These are phyloP conservation scores for Picochlorum sp. DNA, from an alignment of 139 green algal genomes.

Conservation along the genomic window DNA sequence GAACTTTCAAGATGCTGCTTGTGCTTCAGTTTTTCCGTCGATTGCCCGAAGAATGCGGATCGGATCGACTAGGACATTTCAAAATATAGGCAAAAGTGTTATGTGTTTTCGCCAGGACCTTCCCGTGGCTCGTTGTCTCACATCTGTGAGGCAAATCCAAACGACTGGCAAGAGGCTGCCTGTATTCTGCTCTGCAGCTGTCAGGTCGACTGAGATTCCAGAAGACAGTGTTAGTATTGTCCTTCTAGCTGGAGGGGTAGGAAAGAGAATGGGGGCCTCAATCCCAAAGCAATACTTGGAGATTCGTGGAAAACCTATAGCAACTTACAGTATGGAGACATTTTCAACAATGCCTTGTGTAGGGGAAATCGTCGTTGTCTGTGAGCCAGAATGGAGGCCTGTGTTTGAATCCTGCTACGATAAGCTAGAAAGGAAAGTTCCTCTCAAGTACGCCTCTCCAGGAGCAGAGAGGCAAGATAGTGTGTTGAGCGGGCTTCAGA, in stretches of 20 bases:
- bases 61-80: neutral
- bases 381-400: constrained; percentile 66
- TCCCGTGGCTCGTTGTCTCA: neutral
- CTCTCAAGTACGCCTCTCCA: constrained; percentile 75
- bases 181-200: neutral
- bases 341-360: constrained; percentile 82
- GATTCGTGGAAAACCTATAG: constrained; percentile 70
- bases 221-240: constrained; percentile 62
- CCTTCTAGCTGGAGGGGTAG: constrained; percentile 81
- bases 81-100: neutral
- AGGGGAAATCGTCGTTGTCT: constrained; percentile 88
- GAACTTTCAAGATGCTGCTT: no score
- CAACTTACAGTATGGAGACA: constrained; percentile 68
- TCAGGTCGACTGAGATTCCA: neutral
- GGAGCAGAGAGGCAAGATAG: constrained; percentile 91
- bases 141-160: neutral
- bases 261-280: constrained; percentile 69
- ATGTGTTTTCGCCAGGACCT: neutral
- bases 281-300: constrained; percentile 98
- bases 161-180: no score
- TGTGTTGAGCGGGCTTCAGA: constrained; percentile 75
- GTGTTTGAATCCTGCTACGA: constrained; percentile 38
- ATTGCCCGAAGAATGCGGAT: neutral
- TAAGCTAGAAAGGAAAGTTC: constrained; percentile 8
- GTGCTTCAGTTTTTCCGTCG: neutral